These are phyloP conservation scores for Aeschynomene evenia DNA, from an alignment of 306 rosid species.

Conservation along the genomic window DNA sequence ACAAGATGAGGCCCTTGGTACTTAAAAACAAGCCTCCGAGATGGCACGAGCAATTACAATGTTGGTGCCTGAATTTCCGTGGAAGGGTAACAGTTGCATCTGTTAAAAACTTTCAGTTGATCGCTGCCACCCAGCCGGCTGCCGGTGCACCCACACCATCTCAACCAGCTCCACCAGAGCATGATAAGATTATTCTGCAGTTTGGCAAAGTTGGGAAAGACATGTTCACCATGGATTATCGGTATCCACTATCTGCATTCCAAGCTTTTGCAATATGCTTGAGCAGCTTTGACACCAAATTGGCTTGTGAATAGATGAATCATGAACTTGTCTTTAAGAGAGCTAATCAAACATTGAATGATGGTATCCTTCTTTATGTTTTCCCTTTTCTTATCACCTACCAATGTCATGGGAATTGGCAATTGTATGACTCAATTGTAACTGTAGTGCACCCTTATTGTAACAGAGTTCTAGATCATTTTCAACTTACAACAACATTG, in stretches of 20 bases:
- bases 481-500: slow-evolving; percentile 36
- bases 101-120: slow-evolving; percentile 83
- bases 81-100: slow-evolving; percentile 88
- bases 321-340: slow-evolving; percentile 15
- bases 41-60: slow-evolving; percentile 87
- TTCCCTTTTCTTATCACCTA: background rate
- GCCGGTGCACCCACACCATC: slow-evolving; percentile 59
- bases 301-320: slow-evolving; percentile 79
- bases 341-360: slow-evolving; percentile 27
- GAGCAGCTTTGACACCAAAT: slow-evolving; percentile 85
- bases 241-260: slow-evolving; percentile 81
- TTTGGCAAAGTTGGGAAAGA: slow-evolving; percentile 87
- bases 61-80: slow-evolving; percentile 89
- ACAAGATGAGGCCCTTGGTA: slow-evolving; percentile 60
- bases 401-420: slow-evolving; percentile 39
- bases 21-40: slow-evolving; percentile 91
- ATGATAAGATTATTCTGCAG: slow-evolving; percentile 77
- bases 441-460: slow-evolving; percentile 30
- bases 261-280: slow-evolving; percentile 89
- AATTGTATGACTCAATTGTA: slow-evolving; percentile 45
- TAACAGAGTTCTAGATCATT: slow-evolving; percentile 42
- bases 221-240: slow-evolving; percentile 89
- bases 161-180: slow-evolving; percentile 71
- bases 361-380: slow-evolving; percentile 21
- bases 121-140: slow-evolving; percentile 69